phyloP scores from a whole-genome alignment of 208 protist species.

The Acanthamoeba lenticulata region DNA sequence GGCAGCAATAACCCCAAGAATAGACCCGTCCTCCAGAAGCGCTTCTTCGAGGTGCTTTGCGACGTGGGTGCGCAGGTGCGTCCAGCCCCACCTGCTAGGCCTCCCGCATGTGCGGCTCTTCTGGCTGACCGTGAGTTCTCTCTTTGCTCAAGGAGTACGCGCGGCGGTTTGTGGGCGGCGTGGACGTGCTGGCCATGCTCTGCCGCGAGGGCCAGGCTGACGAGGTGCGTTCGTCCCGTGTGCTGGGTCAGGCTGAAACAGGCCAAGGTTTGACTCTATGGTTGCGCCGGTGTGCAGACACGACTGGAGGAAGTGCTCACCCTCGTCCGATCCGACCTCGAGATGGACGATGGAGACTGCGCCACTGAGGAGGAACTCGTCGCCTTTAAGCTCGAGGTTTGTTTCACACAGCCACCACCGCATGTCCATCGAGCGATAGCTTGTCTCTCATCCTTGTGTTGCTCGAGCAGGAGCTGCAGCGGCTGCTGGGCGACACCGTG shows the following conservation, averaged over 20 bases:
- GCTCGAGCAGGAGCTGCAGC: not conserved
- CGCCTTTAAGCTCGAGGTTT: not conserved
- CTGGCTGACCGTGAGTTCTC: not conserved
- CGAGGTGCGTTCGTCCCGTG: not conserved
- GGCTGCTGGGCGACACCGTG: not conserved
- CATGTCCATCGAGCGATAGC: not conserved
- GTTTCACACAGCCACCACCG: not conserved
- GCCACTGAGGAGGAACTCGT: not conserved
- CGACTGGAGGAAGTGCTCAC: constrained; percentile 8
- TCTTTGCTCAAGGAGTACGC: not conserved
- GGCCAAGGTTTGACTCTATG: too few relatives aligned
- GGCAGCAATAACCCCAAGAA: constrained; percentile 6
- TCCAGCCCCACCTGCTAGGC: not conserved
- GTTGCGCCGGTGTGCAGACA: not conserved
- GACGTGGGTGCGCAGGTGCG: not conserved
- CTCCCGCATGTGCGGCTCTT: not conserved
- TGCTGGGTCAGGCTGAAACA: too few relatives aligned
- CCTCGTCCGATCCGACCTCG: not conserved
- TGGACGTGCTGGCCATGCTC: not conserved
- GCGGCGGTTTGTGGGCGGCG: not conserved
- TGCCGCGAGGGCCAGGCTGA: constrained; percentile 2
- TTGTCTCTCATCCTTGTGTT: not conserved
- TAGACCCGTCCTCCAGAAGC: not conserved
- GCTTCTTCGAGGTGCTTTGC: constrained; percentile 9
- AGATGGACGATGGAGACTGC: constrained; percentile 29